Evolutionary conservation across 345 rosid species (phyloP).

Genomic region (Cardiospermum halicacabum): DNA sequence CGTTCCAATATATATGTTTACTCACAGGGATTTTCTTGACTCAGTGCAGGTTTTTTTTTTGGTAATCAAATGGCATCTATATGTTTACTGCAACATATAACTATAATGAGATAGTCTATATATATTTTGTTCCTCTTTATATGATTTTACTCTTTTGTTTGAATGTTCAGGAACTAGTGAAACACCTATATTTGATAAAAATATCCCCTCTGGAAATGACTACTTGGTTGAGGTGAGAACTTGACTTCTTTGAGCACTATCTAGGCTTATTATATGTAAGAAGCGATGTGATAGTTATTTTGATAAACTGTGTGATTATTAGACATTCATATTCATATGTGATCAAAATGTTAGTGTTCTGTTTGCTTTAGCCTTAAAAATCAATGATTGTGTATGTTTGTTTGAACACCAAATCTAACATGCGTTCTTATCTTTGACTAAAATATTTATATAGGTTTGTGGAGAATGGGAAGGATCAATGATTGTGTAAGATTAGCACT

Average conservation of each 20-base stretch:
- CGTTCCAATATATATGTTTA: too few species aligned
- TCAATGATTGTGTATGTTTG: neutral
- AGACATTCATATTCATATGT: too few species aligned
- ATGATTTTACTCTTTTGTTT: neutral
- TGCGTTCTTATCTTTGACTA: slow-evolving; percentile 1
- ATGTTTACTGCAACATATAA: too few species aligned
- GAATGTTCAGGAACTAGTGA: slow-evolving; percentile 64
- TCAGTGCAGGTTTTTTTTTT: too few species aligned
- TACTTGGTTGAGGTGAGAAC: slow-evolving; percentile 78
- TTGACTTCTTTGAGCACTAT: neutral
- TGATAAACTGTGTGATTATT: too few species aligned
- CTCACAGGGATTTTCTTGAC: too few species aligned
- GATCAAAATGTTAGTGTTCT: too few species aligned
- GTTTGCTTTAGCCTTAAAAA: neutral
- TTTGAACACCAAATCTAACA: neutral
- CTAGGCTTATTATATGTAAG: neutral
- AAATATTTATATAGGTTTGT: slow-evolving; percentile 57
- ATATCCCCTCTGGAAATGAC: slow-evolving; percentile 89
- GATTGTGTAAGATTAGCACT: slow-evolving; percentile 75
- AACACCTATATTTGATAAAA: slow-evolving; percentile 67
- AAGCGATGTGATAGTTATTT: neutral
- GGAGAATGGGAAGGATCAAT: slow-evolving; percentile 89
- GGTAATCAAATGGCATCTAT: too few species aligned
- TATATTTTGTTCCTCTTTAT: neutral
- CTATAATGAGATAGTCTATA: neutral